These are phyloP conservation scores for Penicillium vulpinum DNA, from an alignment of 2,329 filamentous ascomycete species.

Conservation along the genomic window DNA sequence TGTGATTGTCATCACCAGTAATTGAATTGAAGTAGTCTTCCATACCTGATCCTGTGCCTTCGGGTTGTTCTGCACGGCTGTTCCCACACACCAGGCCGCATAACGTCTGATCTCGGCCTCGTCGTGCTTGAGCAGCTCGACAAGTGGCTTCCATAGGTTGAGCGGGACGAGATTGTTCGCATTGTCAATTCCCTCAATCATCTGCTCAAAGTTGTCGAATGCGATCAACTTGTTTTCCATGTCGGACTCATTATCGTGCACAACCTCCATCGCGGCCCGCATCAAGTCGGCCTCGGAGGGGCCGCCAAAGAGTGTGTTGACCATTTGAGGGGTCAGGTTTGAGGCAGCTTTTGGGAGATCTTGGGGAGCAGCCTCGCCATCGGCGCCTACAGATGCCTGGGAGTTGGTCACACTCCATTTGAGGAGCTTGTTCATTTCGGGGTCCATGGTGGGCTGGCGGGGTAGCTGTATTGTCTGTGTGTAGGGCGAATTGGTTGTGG, in stretches of 20 bases:
- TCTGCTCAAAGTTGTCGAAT: slow-evolving; percentile 92
- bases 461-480: slow-evolving; percentile 5
- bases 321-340: slow-evolving; percentile 65
- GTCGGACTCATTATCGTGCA: slow-evolving; percentile 65
- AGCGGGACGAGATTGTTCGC: slow-evolving; percentile 87
- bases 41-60: slow-evolving; percentile 73
- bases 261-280: slow-evolving; percentile 76
- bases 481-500: not conserved
- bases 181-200: slow-evolving; percentile 92
- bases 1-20: slow-evolving; percentile 46
- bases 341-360: slow-evolving; percentile 33
- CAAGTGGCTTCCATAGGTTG: slow-evolving; percentile 77
- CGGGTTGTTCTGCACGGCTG: slow-evolving; percentile 93
- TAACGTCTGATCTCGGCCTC: slow-evolving; percentile 72
- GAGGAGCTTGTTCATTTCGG: slow-evolving; percentile 71
- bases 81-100: slow-evolving; percentile 94
- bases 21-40: slow-evolving; percentile 12
- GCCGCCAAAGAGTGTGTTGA: slow-evolving; percentile 75
- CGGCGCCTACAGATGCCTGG: slow-evolving; percentile 21
- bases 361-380: slow-evolving; percentile 34
- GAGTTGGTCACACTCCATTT: slow-evolving; percentile 75
- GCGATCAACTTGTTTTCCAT: slow-evolving; percentile 77
- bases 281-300: slow-evolving; percentile 91
- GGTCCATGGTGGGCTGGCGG: slow-evolving; percentile 51
- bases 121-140: slow-evolving; percentile 67